Percentiles rank a stretch among this genome's conserved stretches.
Conservation (phyloP, 2,329 filamentous ascomycete genomes). For the Xylaria sp. region DNA sequence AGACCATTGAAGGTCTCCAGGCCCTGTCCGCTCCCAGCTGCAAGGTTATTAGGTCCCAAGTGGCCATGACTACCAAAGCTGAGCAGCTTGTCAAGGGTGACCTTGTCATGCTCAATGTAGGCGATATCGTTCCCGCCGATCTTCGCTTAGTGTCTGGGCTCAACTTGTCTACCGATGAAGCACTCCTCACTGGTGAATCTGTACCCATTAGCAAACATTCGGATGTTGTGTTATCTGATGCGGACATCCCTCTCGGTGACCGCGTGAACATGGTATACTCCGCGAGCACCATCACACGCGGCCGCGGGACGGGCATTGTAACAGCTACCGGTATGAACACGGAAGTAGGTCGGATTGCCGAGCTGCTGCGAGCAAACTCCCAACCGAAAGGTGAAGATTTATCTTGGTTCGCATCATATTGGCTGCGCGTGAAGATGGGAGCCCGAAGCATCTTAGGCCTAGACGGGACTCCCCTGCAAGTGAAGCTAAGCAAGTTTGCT, state of each 20-base stretch:
- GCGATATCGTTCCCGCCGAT: constrained; percentile 77
- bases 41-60: constrained; percentile 66
- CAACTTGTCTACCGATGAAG: constrained; percentile 81
- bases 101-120: constrained; percentile 69
- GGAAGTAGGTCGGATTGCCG: constrained; percentile 80
- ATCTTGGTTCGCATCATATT: constrained; percentile 56
- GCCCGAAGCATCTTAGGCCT: constrained; percentile 67
- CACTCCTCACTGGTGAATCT: constrained; percentile 78
- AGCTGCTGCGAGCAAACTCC: constrained; percentile 69
- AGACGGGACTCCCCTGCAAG: constrained; percentile 84
- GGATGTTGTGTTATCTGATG: constrained; percentile 63
- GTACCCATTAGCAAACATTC: constrained; percentile 73
- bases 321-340: constrained; percentile 78
- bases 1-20: constrained; percentile 70
- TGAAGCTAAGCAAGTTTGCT: constrained; percentile 86
- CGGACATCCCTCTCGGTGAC: constrained; percentile 71
- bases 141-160: constrained; percentile 72
- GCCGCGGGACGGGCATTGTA: constrained; percentile 75
- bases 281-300: constrained; percentile 76
- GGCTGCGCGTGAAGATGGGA: constrained; percentile 55
- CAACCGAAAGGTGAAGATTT: constrained; percentile 60
- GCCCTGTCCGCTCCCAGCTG: constrained; percentile 68
- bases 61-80: constrained; percentile 62
- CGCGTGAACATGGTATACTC: constrained; percentile 77
- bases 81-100: constrained; percentile 73